These are phyloP conservation scores for Aspergillus fischeri DNA, from an alignment of 2,329 filamentous ascomycete species.

Conservation along the genomic window DNA sequence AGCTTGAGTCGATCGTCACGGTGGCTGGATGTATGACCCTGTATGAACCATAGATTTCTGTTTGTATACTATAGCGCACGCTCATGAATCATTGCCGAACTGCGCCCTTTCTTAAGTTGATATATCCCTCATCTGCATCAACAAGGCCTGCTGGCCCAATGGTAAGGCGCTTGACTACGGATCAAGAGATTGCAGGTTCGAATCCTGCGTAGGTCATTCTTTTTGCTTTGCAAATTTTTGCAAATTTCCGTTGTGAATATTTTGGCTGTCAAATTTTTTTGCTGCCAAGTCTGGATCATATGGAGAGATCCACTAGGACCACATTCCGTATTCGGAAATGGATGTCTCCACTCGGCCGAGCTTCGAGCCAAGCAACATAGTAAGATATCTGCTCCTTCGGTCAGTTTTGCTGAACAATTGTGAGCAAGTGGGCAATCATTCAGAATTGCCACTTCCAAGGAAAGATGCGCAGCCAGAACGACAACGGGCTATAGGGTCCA, in stretches of 20 bases:
- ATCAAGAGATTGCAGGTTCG: slow-evolving; percentile 51
- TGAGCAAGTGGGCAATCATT: too few species aligned
- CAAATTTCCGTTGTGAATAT: background rate
- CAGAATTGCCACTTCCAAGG: too few species aligned
- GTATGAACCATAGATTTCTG: background rate
- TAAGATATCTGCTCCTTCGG: too few species aligned
- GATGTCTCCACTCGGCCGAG: too few species aligned
- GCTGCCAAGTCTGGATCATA: background rate
- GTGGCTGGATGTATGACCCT: background rate
- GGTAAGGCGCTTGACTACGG: slow-evolving; percentile 52
- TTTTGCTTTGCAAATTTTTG: background rate
- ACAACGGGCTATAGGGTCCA: too few species aligned
- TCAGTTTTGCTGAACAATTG: too few species aligned
- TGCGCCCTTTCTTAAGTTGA: too few species aligned
- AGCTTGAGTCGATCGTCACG: slow-evolving; percentile 2
- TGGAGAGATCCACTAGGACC: background rate
- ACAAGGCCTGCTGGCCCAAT: slow-evolving; percentile 35
- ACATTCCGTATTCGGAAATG: background rate
- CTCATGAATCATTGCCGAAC: background rate
- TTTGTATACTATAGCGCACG: background rate
- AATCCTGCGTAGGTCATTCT: slow-evolving; percentile 36
- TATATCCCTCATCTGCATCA: background rate
- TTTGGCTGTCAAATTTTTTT: background rate
- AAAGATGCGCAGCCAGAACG: too few species aligned
- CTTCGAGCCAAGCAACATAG: too few species aligned